Conservation (phyloP, 805 yeast species). For the Priceomyces carsonii region DNA sequence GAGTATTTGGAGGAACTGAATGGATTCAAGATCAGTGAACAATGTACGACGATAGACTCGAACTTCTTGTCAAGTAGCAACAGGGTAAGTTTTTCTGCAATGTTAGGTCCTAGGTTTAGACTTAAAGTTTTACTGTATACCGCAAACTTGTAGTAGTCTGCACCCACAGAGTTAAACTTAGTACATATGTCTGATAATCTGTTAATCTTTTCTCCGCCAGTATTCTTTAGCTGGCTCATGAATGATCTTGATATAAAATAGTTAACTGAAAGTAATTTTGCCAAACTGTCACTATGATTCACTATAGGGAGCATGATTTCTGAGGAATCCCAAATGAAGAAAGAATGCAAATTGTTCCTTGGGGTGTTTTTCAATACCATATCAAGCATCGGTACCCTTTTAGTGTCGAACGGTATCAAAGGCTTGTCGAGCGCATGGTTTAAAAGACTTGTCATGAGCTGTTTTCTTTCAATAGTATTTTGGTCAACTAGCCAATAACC, state of each 20-base stretch:
- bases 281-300: conserved; percentile 1
- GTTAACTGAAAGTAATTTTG: conserved; percentile 10
- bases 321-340: conserved; percentile 1
- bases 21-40: conserved; percentile 11
- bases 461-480: background rate
- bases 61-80: conserved; percentile 14
- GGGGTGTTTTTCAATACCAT: background rate
- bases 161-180: conserved; percentile 16
- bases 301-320: conserved; percentile 2
- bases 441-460: background rate
- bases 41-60: conserved; percentile 12
- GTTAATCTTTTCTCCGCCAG: conserved; percentile 3
- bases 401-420: background rate
- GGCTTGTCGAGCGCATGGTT: background rate
- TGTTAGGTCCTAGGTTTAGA: conserved; percentile 1
- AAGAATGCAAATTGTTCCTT: background rate
- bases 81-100: conserved; percentile 6
- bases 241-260: conserved; percentile 15
- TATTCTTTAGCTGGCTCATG: conserved; percentile 6
- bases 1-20: conserved; percentile 9
- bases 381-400: conserved; percentile 1
- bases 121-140: conserved; percentile 7
- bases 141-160: conserved; percentile 13
- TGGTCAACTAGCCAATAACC: conserved; percentile 1
- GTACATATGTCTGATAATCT: conserved; percentile 15